These are phyloP conservation scores for Fagopyrum esculentum DNA, from an alignment of 148 eudicot genomes.

Conservation along the genomic window DNA sequence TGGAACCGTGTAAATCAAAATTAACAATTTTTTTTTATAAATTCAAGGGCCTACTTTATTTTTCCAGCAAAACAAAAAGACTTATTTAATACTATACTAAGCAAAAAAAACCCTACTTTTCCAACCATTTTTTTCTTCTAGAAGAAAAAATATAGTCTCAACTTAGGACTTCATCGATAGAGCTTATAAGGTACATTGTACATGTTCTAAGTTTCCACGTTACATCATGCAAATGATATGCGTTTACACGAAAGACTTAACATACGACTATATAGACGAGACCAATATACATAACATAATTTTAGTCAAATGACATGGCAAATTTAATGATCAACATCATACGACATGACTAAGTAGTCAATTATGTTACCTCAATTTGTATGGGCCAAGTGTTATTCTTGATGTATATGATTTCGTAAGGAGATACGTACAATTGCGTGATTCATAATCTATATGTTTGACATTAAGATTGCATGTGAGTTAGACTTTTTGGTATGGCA, in stretches of 20 bases:
- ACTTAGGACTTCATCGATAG: no score
- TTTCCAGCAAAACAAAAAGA: no score
- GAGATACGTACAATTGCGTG: not conserved
- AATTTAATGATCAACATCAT: not conserved
- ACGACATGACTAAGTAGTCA: not conserved
- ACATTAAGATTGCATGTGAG: not conserved
- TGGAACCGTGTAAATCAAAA: no score
- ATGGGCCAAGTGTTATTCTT: not conserved
- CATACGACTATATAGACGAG: not conserved
- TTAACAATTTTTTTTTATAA: no score
- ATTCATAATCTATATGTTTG: not conserved
- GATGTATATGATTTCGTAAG: not conserved
- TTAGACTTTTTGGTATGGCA: not conserved
- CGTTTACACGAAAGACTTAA: not conserved
- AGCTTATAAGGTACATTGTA: no score
- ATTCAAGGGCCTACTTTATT: no score
- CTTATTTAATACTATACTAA: no score
- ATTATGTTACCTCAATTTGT: not conserved
- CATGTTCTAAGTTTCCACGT: no score
- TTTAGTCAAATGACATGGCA: not conserved
- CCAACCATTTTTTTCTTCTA: no score
- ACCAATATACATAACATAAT: not conserved
- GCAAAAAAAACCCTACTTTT: no score
- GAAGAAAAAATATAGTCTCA: no score
- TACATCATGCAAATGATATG: not conserved